Base-by-base conservation (phyloP, 257 asterid species). In the Echites panduratus region DNA sequence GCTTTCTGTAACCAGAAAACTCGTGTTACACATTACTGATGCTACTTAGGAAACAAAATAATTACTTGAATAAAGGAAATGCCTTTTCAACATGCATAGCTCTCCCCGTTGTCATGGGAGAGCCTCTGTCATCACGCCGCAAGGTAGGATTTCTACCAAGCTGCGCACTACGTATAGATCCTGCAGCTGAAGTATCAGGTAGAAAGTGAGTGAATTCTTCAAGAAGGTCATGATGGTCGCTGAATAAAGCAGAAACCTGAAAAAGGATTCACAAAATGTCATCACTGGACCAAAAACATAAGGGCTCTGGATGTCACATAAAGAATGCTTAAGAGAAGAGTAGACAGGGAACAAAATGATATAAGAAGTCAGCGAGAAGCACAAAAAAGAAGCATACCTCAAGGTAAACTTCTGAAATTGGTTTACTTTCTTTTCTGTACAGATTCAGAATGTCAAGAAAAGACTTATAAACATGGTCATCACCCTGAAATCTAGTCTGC, bases 401-500 rank as follows among this genome's bases (percentile, higher is more conserved):
- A 57, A 84, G 91, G 79, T 89, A 87, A 77, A 95, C 91, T 79
- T 95, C 97, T 61, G 78, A 73, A 77, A 90, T 85, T 63, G 90
- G 82, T 82, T 87, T 95, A 67, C 75, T 86, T 71, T 90, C 96
- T 78, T 84, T 85, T 84, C 79, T 89, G 84, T 90, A 95, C 95
- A 84, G 84, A 76, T 87, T 84, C 90, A 95, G 85, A 90, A 92
- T 89, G 85, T 81, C 89, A 75, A 95, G 96, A 85, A 95, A 95
- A 72, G 96, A 84, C 85, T 85, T 90, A 81, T 89, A 92, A 77
- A 92, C 96, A 70, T 88, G 88, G 78, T 85, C 90, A 56, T 89
- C 92, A 14, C 96, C 98, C 78, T 87, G 91, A 84, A 92, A 90
- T 84, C 96, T 90, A 76, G 84, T 63, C 99, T 95, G 98, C 80